Conservation (phyloP, 2,329 filamentous ascomycete genomes). For the Pseudogymnoascus sp. region DNA sequence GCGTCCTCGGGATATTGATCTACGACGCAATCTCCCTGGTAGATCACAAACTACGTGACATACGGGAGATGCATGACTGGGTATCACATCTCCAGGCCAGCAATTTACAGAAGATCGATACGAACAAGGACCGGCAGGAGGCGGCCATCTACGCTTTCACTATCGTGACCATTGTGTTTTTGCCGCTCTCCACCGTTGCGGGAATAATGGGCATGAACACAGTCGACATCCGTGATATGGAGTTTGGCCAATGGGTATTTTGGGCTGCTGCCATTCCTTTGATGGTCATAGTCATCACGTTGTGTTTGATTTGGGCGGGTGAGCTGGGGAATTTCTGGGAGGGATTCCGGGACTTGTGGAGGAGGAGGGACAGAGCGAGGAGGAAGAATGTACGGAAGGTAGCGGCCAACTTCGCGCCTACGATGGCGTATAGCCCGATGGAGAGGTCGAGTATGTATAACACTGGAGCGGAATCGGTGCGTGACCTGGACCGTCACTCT, state of each 20-base stretch:
- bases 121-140: constrained; percentile 23
- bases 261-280: constrained; percentile 26
- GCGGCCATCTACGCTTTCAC: constrained; percentile 27
- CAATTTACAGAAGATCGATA: constrained; percentile 21
- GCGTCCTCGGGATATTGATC: constrained; percentile 16
- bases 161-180: constrained; percentile 29
- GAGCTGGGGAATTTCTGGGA: constrained; percentile 12
- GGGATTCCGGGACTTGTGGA: constrained; percentile 2
- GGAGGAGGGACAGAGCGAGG: not conserved
- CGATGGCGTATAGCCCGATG: not conserved
- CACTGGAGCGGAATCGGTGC: not conserved
- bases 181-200: constrained; percentile 26
- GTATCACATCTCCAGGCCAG: constrained; percentile 16
- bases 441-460: not conserved
- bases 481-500: not conserved
- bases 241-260: constrained; percentile 24
- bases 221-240: constrained; percentile 25
- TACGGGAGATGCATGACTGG: constrained; percentile 16
- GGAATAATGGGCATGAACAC: constrained; percentile 29
- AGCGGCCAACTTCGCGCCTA: not conserved
- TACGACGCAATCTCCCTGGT: constrained; percentile 15
- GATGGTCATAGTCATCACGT: constrained; percentile 20
- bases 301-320: constrained; percentile 19
- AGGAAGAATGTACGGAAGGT: not conserved
- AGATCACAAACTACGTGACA: constrained; percentile 15